These are phyloP conservation scores for Bipolaris bicolor DNA, from an alignment of 2,329 filamentous ascomycete species.

Conservation along the genomic window DNA sequence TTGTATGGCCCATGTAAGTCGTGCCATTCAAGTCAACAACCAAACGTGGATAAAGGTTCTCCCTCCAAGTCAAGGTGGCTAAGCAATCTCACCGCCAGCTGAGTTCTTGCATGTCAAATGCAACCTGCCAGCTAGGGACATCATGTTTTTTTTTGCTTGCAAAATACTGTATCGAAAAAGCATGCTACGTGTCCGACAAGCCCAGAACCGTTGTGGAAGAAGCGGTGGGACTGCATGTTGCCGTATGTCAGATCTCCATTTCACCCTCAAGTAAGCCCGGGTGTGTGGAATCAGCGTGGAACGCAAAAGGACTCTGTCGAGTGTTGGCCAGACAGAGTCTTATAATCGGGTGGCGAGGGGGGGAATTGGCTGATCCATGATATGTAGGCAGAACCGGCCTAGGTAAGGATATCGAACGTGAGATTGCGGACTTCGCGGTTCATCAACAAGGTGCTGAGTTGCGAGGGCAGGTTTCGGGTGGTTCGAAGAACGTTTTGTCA, in stretches of 20 bases:
- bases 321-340: not conserved
- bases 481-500: conserved; percentile 9
- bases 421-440: conserved; percentile 12
- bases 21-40: too few species aligned
- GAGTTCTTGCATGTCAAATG: too few species aligned
- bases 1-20: too few species aligned
- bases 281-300: not conserved
- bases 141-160: too few species aligned
- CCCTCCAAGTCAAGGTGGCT: too few species aligned
- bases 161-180: too few species aligned
- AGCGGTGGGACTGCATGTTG: conserved; percentile 3
- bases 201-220: not conserved
- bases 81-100: too few species aligned
- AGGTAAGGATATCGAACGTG: not conserved
- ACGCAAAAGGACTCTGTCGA: not conserved
- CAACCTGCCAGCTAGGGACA: too few species aligned
- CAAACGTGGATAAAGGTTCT: too few species aligned
- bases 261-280: not conserved
- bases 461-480: conserved; percentile 5
- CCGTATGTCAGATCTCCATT: not conserved
- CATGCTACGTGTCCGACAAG: too few species aligned
- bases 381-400: not conserved
- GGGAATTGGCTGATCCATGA: not conserved
- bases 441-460: conserved; percentile 8
- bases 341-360: not conserved